Evolutionary conservation across 1,284 basidiomycete genomes (phyloP).

Genomic region (Irpex rosettiformis): DNA sequence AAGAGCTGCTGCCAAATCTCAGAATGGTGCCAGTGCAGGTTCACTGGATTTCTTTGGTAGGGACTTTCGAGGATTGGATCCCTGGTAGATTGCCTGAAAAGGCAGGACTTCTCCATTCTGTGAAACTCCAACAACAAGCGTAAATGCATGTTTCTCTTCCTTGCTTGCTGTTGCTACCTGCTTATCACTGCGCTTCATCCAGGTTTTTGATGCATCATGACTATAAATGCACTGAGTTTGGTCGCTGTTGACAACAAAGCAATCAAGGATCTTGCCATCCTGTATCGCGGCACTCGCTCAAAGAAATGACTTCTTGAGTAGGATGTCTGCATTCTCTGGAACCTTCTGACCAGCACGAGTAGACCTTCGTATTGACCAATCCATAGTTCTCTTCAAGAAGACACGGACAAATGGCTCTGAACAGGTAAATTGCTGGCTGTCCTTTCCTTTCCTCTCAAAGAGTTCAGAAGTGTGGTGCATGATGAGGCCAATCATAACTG

Average conservation of each 20-base stretch:
- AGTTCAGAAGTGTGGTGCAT: conserved; percentile 1
- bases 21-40: conserved; percentile 11
- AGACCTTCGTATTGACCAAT: conserved; percentile 17
- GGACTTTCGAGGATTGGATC: conserved; percentile 20
- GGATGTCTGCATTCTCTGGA: conserved; percentile 28
- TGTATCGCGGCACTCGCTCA: conserved; percentile 25
- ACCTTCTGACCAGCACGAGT: conserved; percentile 32
- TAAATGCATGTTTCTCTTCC: conserved; percentile 34
- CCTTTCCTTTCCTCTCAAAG: conserved; percentile 1
- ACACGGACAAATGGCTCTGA: conserved; percentile 18
- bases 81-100: conserved; percentile 29
- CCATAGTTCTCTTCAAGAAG: conserved; percentile 16
- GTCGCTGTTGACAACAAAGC: conserved; percentile 34
- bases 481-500: conserved; percentile 7
- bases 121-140: conserved; percentile 26
- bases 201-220: conserved; percentile 22
- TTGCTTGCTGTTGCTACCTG: conserved; percentile 27
- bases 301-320: conserved; percentile 23
- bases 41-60: conserved; percentile 16
- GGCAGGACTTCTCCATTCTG: conserved; percentile 27
- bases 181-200: conserved; percentile 21
- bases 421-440: conserved; percentile 14
- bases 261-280: conserved; percentile 27
- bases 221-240: conserved; percentile 31
- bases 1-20: conserved; percentile 20